Conservation (phyloP, 2,329 filamentous ascomycete genomes). For the Lojkania enalia region DNA sequence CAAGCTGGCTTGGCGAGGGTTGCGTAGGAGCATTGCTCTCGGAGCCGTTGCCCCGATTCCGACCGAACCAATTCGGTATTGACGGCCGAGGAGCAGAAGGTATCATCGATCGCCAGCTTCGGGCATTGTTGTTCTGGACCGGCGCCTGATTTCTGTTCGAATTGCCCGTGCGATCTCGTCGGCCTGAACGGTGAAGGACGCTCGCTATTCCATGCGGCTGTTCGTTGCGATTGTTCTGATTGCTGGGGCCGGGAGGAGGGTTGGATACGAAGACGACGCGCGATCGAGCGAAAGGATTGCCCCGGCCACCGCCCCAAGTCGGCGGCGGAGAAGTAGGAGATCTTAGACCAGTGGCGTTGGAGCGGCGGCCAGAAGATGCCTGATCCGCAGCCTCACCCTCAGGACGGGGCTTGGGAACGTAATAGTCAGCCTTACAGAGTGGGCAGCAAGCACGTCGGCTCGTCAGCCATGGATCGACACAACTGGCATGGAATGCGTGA, state of each 20-base stretch:
- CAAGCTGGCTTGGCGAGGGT: conserved; percentile 42
- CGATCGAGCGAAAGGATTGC: conserved; percentile 38
- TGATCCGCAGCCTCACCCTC: conserved; percentile 51
- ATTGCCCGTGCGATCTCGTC: conserved; percentile 23
- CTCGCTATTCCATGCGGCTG: conserved; percentile 22
- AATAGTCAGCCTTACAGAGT: conserved; percentile 97
- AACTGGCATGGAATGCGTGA: conserved; percentile 96
- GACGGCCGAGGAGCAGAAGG: conserved; percentile 17
- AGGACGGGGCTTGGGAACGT: conserved; percentile 84
- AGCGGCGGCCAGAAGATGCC: conserved; percentile 30
- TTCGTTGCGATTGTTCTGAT: conserved; percentile 12
- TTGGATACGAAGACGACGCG: conserved; percentile 33
- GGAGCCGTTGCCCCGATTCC: conserved; percentile 24
- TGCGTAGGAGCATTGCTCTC: conserved; percentile 20
- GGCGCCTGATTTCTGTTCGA: conserved; percentile 16
- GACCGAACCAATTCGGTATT: conserved; percentile 34
- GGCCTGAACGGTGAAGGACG: conserved; percentile 29
- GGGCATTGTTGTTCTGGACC: conserved; percentile 6
- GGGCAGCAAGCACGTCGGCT: conserved; percentile 93
- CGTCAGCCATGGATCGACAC: conserved; percentile 95
- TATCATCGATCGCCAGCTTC: conserved; percentile 32
- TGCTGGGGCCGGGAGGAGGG: conserved; percentile 7
- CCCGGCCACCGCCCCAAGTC: conserved; percentile 34
- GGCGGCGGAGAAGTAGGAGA: conserved; percentile 39
- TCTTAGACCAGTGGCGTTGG: conserved; percentile 30